These are phyloP conservation scores for Coix lacrymajobi DNA, from an alignment of 176 grass and related monocot genomes.

Conservation along the genomic window DNA sequence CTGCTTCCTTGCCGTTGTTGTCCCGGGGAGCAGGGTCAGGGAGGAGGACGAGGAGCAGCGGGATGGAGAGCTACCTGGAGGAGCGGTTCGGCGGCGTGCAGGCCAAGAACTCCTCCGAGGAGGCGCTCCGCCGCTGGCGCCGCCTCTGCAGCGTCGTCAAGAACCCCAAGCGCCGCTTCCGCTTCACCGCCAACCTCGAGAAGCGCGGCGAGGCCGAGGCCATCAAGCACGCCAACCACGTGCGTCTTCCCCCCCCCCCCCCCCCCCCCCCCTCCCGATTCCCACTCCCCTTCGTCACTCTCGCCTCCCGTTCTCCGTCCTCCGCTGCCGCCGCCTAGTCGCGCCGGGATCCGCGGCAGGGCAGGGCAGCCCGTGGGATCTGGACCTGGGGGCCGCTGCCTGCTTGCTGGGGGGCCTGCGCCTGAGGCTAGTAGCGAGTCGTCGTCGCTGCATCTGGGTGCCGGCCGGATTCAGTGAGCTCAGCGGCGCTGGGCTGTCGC, in stretches of 20 bases:
- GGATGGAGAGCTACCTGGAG: constrained; percentile 64
- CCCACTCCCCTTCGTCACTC: accelerated
- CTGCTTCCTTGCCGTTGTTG: neutral
- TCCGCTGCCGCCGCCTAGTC: neutral
- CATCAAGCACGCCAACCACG: constrained; percentile 85
- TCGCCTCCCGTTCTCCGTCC: too few species aligned
- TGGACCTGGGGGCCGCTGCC: neutral
- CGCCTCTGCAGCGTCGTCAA: constrained; percentile 79
- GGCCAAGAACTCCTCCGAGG: constrained; percentile 71
- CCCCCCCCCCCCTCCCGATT: accelerated
- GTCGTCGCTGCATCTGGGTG: neutral
- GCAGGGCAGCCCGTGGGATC: neutral
- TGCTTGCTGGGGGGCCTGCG: neutral
- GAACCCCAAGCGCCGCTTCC: constrained; percentile 93
- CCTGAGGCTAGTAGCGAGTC: neutral
- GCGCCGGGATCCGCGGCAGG: constrained; percentile 6
- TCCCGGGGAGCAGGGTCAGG: neutral
- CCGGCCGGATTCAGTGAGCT: neutral
- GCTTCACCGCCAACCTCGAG: constrained; percentile 93
- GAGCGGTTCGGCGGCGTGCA: constrained; percentile 57
- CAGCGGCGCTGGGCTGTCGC: too few species aligned
- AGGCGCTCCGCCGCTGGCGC: constrained; percentile 89
- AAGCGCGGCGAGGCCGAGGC: constrained; percentile 75
- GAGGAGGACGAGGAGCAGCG: neutral
- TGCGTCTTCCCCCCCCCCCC: neutral